These are phyloP conservation scores for Adansonia gregorii DNA, from an alignment of 441 rosid species.

Conservation along the genomic window DNA sequence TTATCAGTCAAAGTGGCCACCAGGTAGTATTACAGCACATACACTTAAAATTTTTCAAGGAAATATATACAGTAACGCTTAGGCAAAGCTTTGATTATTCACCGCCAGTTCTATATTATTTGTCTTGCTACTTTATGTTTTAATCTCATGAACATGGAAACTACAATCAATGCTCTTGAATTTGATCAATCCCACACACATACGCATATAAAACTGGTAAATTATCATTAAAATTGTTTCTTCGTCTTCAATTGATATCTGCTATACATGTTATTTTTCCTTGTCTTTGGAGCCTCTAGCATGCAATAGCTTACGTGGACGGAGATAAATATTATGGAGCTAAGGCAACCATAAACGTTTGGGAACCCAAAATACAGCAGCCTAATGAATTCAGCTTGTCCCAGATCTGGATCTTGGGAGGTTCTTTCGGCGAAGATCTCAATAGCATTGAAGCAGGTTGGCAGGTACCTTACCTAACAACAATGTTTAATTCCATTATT, in stretches of 20 bases:
- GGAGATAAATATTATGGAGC: constrained; percentile 57
- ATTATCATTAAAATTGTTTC: background rate
- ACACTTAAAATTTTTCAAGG: too few species aligned
- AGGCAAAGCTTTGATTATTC: background rate
- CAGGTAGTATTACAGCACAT: constrained; percentile 35
- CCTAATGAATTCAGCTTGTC: too few species aligned
- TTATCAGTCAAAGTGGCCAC: constrained; percentile 48
- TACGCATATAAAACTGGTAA: background rate
- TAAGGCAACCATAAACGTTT: constrained; percentile 58
- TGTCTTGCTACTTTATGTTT: background rate
- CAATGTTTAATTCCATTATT: background rate
- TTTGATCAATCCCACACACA: background rate
- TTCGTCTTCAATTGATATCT: background rate
- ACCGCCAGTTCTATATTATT: background rate
- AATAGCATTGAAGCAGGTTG: constrained; percentile 69
- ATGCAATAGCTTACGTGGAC: constrained; percentile 52
- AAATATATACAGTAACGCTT: too few species aligned
- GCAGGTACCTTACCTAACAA: constrained; percentile 45
- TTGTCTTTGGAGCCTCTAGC: constrained; percentile 32
- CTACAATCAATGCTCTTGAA: background rate
- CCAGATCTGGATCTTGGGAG: too few species aligned
- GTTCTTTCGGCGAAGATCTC: too few species aligned
- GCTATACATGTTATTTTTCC: background rate
- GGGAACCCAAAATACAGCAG: constrained; percentile 47
- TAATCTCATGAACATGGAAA: background rate